Conservation (phyloP, 1,139 yeast species). For the Entelexis paramagnoliae region DNA sequence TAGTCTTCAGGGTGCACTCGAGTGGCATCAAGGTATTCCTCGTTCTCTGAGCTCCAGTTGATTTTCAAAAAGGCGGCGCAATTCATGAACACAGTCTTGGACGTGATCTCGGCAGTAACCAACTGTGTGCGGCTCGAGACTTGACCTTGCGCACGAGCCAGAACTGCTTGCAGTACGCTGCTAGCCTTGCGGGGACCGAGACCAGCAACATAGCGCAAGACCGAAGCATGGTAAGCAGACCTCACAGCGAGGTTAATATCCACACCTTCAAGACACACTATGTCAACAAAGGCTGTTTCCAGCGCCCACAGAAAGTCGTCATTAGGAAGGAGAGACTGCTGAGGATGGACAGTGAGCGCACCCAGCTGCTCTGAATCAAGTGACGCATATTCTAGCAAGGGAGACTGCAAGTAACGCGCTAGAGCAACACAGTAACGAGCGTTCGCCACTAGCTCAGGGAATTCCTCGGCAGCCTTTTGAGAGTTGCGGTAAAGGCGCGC, state of each 20-base stretch:
- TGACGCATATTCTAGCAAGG: constrained; percentile 77
- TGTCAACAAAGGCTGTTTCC: constrained; percentile 79
- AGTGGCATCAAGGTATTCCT: constrained; percentile 83
- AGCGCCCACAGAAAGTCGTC: constrained; percentile 58
- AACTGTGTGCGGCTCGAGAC: constrained; percentile 61
- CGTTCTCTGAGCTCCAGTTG: constrained; percentile 48
- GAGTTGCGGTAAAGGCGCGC: constrained; percentile 83
- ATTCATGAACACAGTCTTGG: constrained; percentile 75
- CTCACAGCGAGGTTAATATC: constrained; percentile 85
- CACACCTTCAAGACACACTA: constrained; percentile 82
- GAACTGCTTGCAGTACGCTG: constrained; percentile 73
- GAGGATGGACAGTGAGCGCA: constrained; percentile 61
- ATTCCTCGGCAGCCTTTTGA: constrained; percentile 61
- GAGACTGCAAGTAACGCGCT: constrained; percentile 85
- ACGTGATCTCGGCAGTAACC: constrained; percentile 66
- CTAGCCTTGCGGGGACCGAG: constrained; percentile 92
- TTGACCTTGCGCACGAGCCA: constrained; percentile 42
- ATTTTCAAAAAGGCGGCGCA: constrained; percentile 84
- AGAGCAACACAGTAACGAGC: constrained; percentile 81
- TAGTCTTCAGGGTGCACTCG: constrained; percentile 97
- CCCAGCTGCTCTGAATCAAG: constrained; percentile 56
- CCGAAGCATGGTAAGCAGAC: constrained; percentile 57
- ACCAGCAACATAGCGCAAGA: constrained; percentile 74
- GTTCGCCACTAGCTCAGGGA: constrained; percentile 75
- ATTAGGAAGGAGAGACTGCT: constrained; percentile 59